These are phyloP conservation scores for Rhodotorula mucilaginosa DNA, from an alignment of 1,284 basidiomycete species.

Conservation along the genomic window DNA sequence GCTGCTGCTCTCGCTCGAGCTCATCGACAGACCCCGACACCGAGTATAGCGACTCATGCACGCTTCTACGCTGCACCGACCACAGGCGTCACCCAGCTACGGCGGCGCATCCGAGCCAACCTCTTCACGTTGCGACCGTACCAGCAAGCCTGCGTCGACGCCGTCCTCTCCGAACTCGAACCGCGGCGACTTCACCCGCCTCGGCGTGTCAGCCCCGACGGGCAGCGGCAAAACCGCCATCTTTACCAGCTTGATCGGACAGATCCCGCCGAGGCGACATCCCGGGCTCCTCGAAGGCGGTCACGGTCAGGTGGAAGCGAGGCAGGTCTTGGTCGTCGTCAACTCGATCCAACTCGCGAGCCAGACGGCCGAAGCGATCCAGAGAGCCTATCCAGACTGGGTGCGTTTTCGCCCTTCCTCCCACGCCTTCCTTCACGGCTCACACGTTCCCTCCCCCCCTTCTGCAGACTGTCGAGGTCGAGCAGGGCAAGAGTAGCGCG, in stretches of 20 bases:
- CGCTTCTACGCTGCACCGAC: too few relatives aligned
- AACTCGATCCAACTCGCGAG: conserved; percentile 82
- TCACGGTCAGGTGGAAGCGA: conserved; percentile 51
- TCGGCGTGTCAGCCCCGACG: conserved; percentile 68
- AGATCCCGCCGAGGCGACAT: conserved; percentile 19
- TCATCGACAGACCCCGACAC: too few relatives aligned
- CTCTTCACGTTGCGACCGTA: conserved; percentile 62
- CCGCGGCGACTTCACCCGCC: conserved; percentile 51
- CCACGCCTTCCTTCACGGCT: background rate
- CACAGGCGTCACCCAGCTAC: background rate
- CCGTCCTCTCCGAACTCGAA: conserved; percentile 72
- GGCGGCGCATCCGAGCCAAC: background rate
- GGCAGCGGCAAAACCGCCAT: conserved; percentile 89
- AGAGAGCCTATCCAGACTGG: conserved; percentile 66
- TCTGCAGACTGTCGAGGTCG: conserved; percentile 70
- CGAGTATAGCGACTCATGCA: too few relatives aligned
- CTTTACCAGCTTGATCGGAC: conserved; percentile 69
- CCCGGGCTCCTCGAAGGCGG: background rate
- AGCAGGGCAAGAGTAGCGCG: conserved; percentile 81
- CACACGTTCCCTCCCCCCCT: too few relatives aligned
- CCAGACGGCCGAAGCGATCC: conserved; percentile 77
- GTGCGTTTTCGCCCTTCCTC: background rate
- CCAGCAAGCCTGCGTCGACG: conserved; percentile 77
- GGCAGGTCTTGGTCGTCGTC: conserved; percentile 73
- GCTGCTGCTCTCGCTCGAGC: too few relatives aligned